Conservation (phyloP, 2,329 filamentous ascomycete species). For the Calonectria hongkongensis region DNA sequence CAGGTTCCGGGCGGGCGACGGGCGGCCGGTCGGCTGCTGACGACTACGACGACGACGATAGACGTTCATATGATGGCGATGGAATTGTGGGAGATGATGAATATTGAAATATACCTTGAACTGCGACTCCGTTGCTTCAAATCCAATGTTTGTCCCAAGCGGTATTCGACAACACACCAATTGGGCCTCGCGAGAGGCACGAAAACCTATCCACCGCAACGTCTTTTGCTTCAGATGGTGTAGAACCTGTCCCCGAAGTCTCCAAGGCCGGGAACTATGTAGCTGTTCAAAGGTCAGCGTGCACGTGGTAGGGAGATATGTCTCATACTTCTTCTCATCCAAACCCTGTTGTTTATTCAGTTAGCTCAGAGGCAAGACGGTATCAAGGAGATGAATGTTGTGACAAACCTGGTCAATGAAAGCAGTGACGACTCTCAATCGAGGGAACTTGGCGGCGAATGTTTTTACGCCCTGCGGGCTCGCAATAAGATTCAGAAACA, state of each 20-base stretch:
- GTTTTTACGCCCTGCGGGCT: constrained; percentile 93
- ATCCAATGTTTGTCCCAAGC: constrained; percentile 46
- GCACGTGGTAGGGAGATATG: constrained; percentile 34
- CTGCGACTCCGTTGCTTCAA: constrained; percentile 46
- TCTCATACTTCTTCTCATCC: constrained; percentile 92
- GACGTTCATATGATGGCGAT: constrained; percentile 71
- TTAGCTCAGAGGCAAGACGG: constrained; percentile 45
- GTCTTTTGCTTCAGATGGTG: constrained; percentile 77
- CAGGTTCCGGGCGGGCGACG: constrained; percentile 49
- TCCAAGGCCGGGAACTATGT: constrained; percentile 94
- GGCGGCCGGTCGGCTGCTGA: constrained; percentile 56
- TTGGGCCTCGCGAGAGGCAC: constrained; percentile 40
- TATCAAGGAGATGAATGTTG: constrained; percentile 14
- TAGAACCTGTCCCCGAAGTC: constrained; percentile 98
- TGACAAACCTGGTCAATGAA: constrained; percentile 87
- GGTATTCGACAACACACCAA: constrained; percentile 39
- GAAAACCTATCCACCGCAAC: constrained; percentile 40
- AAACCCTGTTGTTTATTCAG: constrained; percentile 75
- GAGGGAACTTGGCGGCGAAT: constrained; percentile 92
- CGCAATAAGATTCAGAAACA: constrained; percentile 98
- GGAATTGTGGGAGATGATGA: constrained; percentile 73
- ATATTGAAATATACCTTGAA: constrained; percentile 64
- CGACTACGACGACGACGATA: constrained; percentile 72
- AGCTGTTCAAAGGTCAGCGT: constrained; percentile 75
- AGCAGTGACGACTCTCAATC: constrained; percentile 92